phyloP scores from a whole-genome alignment of 345 rosid genomes.

The Citrus maxima region DNA sequence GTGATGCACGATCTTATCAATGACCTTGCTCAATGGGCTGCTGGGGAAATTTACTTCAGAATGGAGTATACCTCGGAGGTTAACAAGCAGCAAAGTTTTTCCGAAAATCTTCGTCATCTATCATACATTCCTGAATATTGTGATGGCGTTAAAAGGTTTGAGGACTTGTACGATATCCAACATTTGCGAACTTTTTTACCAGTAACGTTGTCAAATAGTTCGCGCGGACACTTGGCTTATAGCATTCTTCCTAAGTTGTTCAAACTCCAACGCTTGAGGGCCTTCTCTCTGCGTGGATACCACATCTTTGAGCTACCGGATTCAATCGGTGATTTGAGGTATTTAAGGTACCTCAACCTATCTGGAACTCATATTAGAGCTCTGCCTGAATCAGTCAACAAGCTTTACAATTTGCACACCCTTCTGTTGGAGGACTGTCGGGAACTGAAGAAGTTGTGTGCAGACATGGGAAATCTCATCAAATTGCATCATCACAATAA shows the following conservation, averaged over 20 bases:
- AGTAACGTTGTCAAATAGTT: accelerated
- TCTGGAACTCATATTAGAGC: neutral
- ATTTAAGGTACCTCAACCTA: constrained; percentile 4
- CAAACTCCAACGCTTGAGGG: neutral
- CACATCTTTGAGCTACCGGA: neutral
- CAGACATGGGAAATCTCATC: neutral
- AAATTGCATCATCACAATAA: neutral
- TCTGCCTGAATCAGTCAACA: neutral
- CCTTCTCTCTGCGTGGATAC: neutral
- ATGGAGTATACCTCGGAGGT: neutral
- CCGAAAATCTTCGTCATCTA: neutral
- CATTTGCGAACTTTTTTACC: neutral
- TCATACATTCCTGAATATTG: neutral
- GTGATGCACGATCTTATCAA: constrained; percentile 14
- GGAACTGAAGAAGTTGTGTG: neutral
- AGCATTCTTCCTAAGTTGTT: neutral
- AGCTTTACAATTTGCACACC: constrained; percentile 4
- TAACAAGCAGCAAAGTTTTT: neutral
- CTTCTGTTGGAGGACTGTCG: neutral
- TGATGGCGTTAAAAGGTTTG: neutral
- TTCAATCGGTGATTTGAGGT: neutral
- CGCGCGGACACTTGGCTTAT: accelerated
- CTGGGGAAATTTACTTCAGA: neutral
- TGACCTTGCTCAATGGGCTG: constrained; percentile 4
- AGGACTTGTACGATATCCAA: neutral